phyloP scores from a whole-genome alignment of 805 yeast genomes.

The Saccharomyces paradoxus region DNA sequence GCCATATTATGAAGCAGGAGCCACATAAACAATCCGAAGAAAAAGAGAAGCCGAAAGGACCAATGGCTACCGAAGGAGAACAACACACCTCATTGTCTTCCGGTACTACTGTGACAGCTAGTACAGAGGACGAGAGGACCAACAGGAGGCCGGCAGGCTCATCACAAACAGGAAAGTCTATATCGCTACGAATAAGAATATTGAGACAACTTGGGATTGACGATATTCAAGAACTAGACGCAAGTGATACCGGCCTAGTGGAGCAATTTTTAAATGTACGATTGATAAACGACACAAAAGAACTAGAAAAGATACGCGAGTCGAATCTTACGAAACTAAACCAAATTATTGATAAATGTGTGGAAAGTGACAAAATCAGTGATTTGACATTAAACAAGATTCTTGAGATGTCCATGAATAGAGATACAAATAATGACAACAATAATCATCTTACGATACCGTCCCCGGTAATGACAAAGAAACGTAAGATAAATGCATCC shows the following conservation, averaged over 20 bases:
- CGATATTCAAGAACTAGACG: slow-evolving; percentile 3
- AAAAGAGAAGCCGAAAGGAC: background rate
- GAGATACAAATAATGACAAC: background rate
- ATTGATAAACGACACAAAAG: slow-evolving; percentile 13
- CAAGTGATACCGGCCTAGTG: slow-evolving; percentile 7
- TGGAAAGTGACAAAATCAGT: slow-evolving; percentile 11
- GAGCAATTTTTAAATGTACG: slow-evolving; percentile 13
- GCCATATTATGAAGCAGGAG: background rate
- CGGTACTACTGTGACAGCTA: background rate
- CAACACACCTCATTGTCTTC: background rate
- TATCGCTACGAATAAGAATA: background rate
- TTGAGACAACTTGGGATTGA: slow-evolving; percentile 10
- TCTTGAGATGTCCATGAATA: slow-evolving; percentile 5
- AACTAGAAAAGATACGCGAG: slow-evolving; percentile 15
- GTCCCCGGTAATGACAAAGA: slow-evolving; percentile 7
- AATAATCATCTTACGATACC: background rate
- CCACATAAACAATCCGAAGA: background rate
- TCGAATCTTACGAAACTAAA: slow-evolving; percentile 14
- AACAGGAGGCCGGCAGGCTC: background rate
- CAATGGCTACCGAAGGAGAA: background rate
- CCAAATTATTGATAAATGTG: slow-evolving; percentile 15
- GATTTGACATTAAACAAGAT: slow-evolving; percentile 11
- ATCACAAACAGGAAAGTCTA: background rate
- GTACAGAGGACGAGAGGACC: background rate
- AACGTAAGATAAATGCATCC: background rate